Evolutionary conservation across 331 rosid genomes (phyloP).

Genomic region (Quercus lobata): DNA sequence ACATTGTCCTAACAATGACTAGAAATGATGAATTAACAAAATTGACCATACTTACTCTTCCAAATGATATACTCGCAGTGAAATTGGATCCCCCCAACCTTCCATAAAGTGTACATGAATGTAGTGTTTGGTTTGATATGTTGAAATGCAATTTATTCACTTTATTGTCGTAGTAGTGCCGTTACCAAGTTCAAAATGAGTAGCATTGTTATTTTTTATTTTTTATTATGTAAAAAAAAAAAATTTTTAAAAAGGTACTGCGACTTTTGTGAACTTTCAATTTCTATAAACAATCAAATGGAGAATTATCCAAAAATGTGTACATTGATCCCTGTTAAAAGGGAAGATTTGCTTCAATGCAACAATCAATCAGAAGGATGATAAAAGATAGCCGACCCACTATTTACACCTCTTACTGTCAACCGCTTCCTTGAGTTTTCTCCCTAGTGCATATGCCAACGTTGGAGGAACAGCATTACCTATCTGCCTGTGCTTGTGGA

Average conservation of each 20-base stretch:
- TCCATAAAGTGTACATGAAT: too few relatives aligned
- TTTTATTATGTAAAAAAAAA: neutral
- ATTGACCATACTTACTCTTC: too few relatives aligned
- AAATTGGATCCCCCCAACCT: too few relatives aligned
- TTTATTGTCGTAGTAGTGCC: too few relatives aligned
- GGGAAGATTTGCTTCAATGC: neutral
- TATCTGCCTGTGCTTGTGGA: conserved; percentile 89
- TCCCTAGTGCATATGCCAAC: conserved; percentile 72
- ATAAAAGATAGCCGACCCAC: neutral
- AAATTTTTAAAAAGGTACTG: neutral
- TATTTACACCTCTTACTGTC: conserved; percentile 27
- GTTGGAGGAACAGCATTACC: conserved; percentile 99
- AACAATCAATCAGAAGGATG: neutral
- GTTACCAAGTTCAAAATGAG: too few relatives aligned
- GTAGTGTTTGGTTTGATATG: too few relatives aligned
- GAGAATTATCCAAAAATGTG: neutral
- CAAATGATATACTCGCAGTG: too few relatives aligned
- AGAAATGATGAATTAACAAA: too few relatives aligned
- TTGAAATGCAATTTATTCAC: too few relatives aligned
- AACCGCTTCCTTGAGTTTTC: conserved; percentile 71
- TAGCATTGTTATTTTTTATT: too few relatives aligned
- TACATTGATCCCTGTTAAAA: neutral
- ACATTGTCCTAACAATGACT: too few relatives aligned
- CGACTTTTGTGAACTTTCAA: neutral
- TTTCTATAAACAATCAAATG: neutral